These are phyloP conservation scores for Tulasnella sp. DNA, from an alignment of 768 basidiomycete genomes.

Conservation along the genomic window DNA sequence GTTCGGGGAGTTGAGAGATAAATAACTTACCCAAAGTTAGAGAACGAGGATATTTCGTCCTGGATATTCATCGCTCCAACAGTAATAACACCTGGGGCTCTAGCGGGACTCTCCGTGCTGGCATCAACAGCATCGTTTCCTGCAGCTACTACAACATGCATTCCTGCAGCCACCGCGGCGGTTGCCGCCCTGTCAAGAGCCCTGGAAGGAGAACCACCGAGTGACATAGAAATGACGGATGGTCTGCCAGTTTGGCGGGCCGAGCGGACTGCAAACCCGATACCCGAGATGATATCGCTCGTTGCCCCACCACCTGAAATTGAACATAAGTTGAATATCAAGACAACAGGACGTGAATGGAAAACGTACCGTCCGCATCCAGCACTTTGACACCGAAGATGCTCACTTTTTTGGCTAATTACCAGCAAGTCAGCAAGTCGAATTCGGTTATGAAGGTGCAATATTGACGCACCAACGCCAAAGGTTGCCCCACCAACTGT, in stretches of 20 bases:
- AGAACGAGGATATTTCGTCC: constrained; percentile 15
- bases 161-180: constrained; percentile 5
- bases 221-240: constrained; percentile 18
- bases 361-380: constrained; percentile 1
- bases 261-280: constrained; percentile 12
- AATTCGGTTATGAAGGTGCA: background rate
- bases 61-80: constrained; percentile 18
- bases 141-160: constrained; percentile 18
- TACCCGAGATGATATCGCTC: constrained; percentile 15
- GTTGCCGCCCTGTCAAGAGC: constrained; percentile 16
- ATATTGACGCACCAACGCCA: constrained; percentile 5
- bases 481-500: constrained; percentile 5
- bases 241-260: constrained; percentile 8
- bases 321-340: background rate
- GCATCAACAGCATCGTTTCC: constrained; percentile 17
- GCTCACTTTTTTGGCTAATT: constrained; percentile 1
- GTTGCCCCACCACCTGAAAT: background rate
- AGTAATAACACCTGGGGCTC: constrained; percentile 13
- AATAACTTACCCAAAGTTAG: constrained; percentile 17
- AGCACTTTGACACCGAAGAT: constrained; percentile 11
- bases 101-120: constrained; percentile 11
- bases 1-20: background rate
- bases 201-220: constrained; percentile 8
- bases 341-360: background rate
- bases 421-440: background rate